Evolutionary conservation across 1,139 yeast species (phyloP), one percentile per base, ranked within the genome.

Genomic region (Taiozyma sp.): DNA sequence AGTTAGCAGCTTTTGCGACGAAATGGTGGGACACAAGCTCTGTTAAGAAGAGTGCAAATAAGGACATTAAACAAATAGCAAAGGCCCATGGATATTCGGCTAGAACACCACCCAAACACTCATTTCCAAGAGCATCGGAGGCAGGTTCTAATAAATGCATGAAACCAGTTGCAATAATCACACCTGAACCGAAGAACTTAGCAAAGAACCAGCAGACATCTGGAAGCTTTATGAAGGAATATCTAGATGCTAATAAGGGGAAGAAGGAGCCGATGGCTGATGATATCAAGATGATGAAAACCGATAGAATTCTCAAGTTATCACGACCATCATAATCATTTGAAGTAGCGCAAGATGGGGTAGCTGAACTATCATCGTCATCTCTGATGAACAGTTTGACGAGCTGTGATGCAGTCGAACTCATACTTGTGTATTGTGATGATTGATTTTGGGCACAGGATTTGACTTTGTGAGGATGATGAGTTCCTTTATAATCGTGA

Each of bases 111-210:
- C 83, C 81, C 39, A 84, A 73, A 84, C 61, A 58, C 60, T 81
- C 82, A 16, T 69, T 75, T 2, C 67, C 68, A 69, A 83, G 78
- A 2, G 75, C 74, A 30, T 76, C 79, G 32, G 82, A 80, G 4
- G 96, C 96, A 0, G 96, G 96, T 59, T 84, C 83, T 60, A 91
- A 73, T 55, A 91, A 73, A 69, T 91, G 97, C 51, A 91, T 84
- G 61, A 89, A 86, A 0, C 96, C 91, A 1, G 97, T 91, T 1
- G 97, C 93, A 10, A 90, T 76, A 64, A 91, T 91, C 48, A 91
- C 97, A 48, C 97, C 97, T 1, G 96, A 85, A 54, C 97, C 97
- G 66, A 91, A 90, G 71, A 80, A 88, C 63, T 87, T 88, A 50
- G 91, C 87, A 78, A 84, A 70, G 63, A 87, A 81, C 66, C 86